These are phyloP conservation scores for Phytophthora sp. DNA, from an alignment of 352 stramenopile species.

Conservation along the genomic window DNA sequence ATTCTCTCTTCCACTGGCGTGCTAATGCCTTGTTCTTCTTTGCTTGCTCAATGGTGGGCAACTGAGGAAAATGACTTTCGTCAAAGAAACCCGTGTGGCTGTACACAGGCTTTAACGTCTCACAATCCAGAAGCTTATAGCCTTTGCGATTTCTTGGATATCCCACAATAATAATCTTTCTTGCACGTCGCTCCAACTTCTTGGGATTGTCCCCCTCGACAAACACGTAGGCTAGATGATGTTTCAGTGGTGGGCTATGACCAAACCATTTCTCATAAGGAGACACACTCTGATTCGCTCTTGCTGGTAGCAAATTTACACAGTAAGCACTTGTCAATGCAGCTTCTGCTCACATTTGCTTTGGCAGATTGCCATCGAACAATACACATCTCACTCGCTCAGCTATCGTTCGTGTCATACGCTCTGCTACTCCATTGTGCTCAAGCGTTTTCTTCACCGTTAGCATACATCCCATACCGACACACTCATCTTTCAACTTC, in stretches of 20 bases:
- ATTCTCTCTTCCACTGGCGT: not conserved
- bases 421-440: conserved; percentile 2
- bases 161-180: not conserved
- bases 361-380: conserved; percentile 1
- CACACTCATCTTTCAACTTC: not conserved
- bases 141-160: conserved; percentile 1
- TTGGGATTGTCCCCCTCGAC: not conserved
- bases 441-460: not conserved
- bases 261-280: not conserved
- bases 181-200: too few species aligned
- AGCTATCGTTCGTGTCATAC: conserved; percentile 1
- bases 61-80: not conserved
- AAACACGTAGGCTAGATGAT: not conserved
- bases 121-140: not conserved
- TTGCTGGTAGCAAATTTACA: not conserved
- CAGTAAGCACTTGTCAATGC: not conserved
- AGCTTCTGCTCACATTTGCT: not conserved
- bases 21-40: not conserved
- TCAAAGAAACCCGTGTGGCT: not conserved
- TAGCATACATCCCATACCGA: not conserved
- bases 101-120: not conserved
- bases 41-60: not conserved
- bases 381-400: conserved; percentile 1
- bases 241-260: not conserved
- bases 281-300: not conserved